Conservation (phyloP, 352 stramenopile species). For the Globisporangium perplexum region DNA sequence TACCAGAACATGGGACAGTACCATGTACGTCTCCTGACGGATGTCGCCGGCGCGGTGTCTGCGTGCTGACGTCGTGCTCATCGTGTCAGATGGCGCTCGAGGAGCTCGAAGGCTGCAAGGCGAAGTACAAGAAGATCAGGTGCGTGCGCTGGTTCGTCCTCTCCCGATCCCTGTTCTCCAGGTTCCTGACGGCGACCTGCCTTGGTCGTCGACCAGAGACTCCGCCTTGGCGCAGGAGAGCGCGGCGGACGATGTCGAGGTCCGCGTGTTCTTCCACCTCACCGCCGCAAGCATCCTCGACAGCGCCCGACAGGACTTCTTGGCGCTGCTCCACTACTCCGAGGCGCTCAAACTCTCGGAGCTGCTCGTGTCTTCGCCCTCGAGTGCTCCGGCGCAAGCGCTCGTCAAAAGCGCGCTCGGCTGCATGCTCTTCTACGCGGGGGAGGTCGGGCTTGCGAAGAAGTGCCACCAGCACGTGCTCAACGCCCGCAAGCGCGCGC, state of each 20-base stretch:
- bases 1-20: conserved; percentile 64
- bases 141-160: conserved; percentile 3
- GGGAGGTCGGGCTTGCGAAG: conserved; percentile 39
- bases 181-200: neutral
- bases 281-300: conserved; percentile 49
- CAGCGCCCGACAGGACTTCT: conserved; percentile 41
- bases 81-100: conserved; percentile 49
- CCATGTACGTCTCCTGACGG: conserved; percentile 29
- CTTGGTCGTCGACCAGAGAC: neutral
- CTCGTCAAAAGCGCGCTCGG: conserved; percentile 48
- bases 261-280: conserved; percentile 46
- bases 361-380: conserved; percentile 16
- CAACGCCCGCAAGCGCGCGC: conserved; percentile 21
- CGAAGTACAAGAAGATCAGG: conserved; percentile 27
- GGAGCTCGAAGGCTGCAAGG: conserved; percentile 35
- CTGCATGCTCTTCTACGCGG: conserved; percentile 48
- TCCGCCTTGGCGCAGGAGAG: neutral
- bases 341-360: conserved; percentile 42
- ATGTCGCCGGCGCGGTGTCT: neutral
- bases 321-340: conserved; percentile 39
- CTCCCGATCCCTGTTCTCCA: neutral
- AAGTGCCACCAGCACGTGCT: conserved; percentile 55
- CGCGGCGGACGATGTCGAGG: conserved; percentile 23
- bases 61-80: neutral
- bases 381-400: conserved; percentile 24